Evolutionary conservation across 148 eudicot species (phyloP), one percentile per base, ranked within the genome.

Genomic region (Hydrangea macrophylla): DNA sequence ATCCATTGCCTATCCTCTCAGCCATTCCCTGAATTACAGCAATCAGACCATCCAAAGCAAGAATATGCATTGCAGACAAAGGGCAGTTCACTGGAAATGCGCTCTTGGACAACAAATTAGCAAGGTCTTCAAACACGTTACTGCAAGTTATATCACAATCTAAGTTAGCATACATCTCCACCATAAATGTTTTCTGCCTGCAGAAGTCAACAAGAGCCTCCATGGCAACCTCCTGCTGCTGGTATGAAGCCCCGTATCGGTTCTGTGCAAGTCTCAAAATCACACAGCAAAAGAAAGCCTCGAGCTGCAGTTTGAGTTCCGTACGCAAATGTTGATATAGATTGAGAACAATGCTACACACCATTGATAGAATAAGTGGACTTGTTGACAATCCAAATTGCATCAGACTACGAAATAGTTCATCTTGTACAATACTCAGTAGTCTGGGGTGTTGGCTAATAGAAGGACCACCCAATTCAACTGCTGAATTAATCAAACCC

Each of bases 161-260:
- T 62, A 84, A 82, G 77, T 93, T 90, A 58, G 92, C 92, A 82
- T 88, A 93, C 95, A 93, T 82, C 73, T 90, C 98, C 23, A 82
- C 82, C 85, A 83, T 83, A 66, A 93, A 93, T 42, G 81, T 78
- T 70, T 81, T 85, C 78, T 93, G 96, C 83, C 96, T 86, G 59
- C 98, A 93, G 69, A 90, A 87, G 80, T 93, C 98, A 76, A 90
- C 94, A 76, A 93, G 90, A 61, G 98, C 87, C 75, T 93, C 98
- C 98, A 93, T 88, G 62, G 92, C 96, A 78, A 88, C 98, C 77
- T 93, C 96, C 80, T 93, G 92, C 74, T 86, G 98, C 74, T 86
- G 98, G 72, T 90, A 90, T 58, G 90, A 86, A 75, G 92, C 90
- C 66, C 95, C 96, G 73, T 86, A 81, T 82, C 87, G 83, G 78